phyloP scores from a whole-genome alignment of 1,139 yeast genomes.

The Lodderomyces beijingensis region DNA sequence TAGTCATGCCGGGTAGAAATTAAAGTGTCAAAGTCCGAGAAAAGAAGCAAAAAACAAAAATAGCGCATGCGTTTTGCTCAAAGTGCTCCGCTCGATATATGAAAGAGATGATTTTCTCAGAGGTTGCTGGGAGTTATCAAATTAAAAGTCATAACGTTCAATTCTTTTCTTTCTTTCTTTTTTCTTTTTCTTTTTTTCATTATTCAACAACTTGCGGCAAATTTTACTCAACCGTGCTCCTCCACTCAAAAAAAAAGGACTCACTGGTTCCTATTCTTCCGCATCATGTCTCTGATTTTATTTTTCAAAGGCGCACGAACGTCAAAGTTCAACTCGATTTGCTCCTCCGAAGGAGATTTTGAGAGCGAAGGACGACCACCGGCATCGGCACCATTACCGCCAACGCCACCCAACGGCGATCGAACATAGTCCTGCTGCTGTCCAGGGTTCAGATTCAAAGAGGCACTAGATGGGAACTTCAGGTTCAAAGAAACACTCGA shows the following conservation, averaged over 20 bases:
- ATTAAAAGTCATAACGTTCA: neutral
- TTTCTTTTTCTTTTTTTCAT: neutral
- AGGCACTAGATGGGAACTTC: constrained; percentile 12
- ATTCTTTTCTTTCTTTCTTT: neutral
- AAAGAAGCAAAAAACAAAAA: too few species aligned
- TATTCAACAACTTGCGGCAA: too few species aligned
- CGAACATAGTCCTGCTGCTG: neutral
- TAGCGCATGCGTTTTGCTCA: too few species aligned
- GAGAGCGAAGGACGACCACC: neutral
- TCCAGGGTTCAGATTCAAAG: constrained; percentile 10
- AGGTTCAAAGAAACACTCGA: constrained; percentile 15
- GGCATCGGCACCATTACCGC: too few species aligned
- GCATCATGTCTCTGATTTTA: neutral
- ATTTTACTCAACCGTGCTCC: too few species aligned
- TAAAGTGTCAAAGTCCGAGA: too few species aligned
- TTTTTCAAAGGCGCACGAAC: neutral
- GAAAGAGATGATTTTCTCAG: too few species aligned
- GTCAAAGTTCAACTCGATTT: neutral
- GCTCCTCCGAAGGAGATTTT: neutral
- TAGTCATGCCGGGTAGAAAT: too few species aligned
- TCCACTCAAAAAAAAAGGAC: too few species aligned
- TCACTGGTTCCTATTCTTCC: neutral
- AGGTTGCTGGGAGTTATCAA: too few species aligned
- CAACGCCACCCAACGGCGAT: neutral
- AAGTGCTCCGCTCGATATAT: too few species aligned